Evolutionary conservation across 2,329 filamentous ascomycete genomes (phyloP).

Genomic region (Penicillium sp.): DNA sequence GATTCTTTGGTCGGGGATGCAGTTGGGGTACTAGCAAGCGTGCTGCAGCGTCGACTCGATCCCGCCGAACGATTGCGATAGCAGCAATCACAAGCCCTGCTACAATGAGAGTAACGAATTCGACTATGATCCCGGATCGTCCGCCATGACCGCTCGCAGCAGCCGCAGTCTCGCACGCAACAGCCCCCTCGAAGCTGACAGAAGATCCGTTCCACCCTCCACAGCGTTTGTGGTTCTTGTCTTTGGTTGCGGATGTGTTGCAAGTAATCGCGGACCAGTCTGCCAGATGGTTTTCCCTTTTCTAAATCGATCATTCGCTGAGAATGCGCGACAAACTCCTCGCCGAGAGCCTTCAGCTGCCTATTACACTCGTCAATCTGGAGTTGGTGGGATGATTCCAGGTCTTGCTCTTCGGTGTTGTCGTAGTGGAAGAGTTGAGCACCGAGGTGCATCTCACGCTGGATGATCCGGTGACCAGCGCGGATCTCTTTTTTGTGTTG

Average conservation of each 20-base stretch:
- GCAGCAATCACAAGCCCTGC: slow-evolving; percentile 2
- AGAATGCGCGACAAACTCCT: not conserved
- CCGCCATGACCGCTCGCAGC: slow-evolving; percentile 5
- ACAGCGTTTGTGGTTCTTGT: not conserved
- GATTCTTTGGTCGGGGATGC: too few relatives aligned
- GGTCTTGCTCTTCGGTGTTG: not conserved
- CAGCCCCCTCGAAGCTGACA: slow-evolving; percentile 6
- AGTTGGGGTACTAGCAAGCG: too few relatives aligned
- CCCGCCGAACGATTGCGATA: not conserved
- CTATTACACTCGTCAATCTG: not conserved
- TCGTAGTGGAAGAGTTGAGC: slow-evolving; percentile 3
- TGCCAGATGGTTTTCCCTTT: not conserved
- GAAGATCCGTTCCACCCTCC: not conserved
- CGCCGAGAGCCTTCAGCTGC: not conserved
- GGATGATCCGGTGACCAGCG: not conserved
- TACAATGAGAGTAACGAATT: not conserved
- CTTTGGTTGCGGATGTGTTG: not conserved
- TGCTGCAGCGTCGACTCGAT: not conserved
- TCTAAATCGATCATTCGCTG: not conserved
- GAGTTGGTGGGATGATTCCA: not conserved
- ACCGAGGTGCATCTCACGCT: slow-evolving; percentile 8
- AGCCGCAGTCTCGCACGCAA: slow-evolving; percentile 7
- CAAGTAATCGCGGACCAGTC: not conserved
- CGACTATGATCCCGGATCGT: slow-evolving; percentile 1
- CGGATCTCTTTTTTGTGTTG: not conserved